These are phyloP conservation scores for Leccinum subgranulosum DNA, from an alignment of 768 basidiomycete genomes.

Conservation along the genomic window DNA sequence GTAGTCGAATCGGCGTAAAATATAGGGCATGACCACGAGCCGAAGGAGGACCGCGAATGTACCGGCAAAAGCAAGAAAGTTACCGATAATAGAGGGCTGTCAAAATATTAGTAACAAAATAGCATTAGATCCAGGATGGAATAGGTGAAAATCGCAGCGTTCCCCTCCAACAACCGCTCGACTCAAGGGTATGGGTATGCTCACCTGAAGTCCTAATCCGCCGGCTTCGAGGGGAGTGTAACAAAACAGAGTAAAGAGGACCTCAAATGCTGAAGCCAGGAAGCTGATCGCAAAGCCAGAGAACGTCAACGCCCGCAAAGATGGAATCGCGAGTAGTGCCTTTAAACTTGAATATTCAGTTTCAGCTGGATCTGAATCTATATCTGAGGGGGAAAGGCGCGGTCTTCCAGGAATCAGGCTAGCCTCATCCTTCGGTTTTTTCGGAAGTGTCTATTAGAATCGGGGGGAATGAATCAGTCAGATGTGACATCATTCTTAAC, in stretches of 20 bases:
- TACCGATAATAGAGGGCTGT: constrained; percentile 54
- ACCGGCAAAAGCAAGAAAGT: constrained; percentile 50
- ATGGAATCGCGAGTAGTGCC: neutral
- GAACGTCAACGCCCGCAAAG: neutral
- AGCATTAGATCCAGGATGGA: too few species aligned
- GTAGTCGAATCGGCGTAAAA: constrained; percentile 11
- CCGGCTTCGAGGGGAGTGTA: neutral
- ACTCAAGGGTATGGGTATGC: neutral
- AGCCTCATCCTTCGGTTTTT: neutral
- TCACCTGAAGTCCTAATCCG: constrained; percentile 46
- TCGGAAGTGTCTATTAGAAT: constrained; percentile 3
- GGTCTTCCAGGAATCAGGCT: neutral
- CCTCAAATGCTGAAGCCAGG: neutral
- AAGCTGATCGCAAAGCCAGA: neutral
- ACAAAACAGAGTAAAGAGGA: neutral
- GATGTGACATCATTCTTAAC: too few species aligned
- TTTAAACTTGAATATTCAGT: neutral
- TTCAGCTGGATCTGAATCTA: neutral
- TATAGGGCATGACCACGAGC: constrained; percentile 43
- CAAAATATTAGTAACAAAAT: constrained; percentile 11
- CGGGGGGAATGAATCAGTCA: neutral
- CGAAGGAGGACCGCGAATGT: constrained; percentile 46
- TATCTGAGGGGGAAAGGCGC: neutral
- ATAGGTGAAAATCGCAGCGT: neutral
- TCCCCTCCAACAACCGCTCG: neutral